Base-by-base conservation (phyloP, 2,329 filamentous ascomycete genomes). In the Rhynchosporium graminicola region DNA sequence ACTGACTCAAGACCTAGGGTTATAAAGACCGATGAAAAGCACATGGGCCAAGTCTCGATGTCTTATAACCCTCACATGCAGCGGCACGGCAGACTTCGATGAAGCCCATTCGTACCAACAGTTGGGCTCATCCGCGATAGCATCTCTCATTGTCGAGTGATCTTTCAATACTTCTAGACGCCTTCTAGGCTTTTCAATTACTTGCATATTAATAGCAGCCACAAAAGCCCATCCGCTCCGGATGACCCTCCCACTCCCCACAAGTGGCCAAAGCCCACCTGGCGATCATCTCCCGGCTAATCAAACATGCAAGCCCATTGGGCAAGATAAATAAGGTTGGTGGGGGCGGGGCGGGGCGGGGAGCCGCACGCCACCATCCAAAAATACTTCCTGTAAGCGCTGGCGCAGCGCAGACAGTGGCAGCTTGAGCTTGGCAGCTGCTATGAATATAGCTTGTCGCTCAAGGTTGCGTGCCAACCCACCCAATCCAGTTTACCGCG, bases 361-460 rank as follows among this genome's bases (percentile, higher is more conserved):
- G 56, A 58, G 56, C 43, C 43, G 56, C 43, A 48, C 43, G 56
- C 56, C 56, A 58, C 56, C 9, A 20, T 50, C 56, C 56, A 58
- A 58, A 58, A 58, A 58, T 58, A 58, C 43, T 29, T 33, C 20
- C 33, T 58, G 45, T 58, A 58, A 48, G 56, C 56, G 56, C 56
- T 47, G 42, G 33, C 31, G 20, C 20, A 20, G 20, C 20, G 20
- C 20, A 20, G 20, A 20, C 20, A 20, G 20, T 20, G 20, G 20
- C 20, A 20, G 45, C 33, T 48, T 20, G 20, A 29, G 12, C 28
- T 45, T 36, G 43, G 20, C 20, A 20, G 45, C 33, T 48, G 43
- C 56, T 58, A 58, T 58, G 31, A 58, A 58, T 58, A 58, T 58
- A 58, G 56, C 45, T 40, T 28, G 33, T 20, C n/a, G 38, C 26